Conservation (phyloP, 2,329 filamentous ascomycete genomes). For the Penicillium digitatum region DNA sequence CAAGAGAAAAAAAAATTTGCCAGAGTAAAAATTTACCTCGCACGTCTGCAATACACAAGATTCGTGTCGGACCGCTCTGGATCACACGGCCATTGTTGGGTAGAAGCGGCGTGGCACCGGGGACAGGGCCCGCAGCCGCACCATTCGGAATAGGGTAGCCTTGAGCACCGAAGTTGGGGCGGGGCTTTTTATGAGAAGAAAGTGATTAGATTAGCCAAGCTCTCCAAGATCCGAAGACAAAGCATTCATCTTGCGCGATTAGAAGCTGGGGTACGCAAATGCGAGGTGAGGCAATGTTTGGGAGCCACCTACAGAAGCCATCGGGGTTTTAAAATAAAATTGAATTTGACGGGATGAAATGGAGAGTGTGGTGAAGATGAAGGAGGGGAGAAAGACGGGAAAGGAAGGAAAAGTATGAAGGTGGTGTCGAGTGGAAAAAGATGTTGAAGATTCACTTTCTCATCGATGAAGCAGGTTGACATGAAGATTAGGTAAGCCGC, state of each 20-base stretch:
- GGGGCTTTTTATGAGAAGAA: conserved; percentile 33
- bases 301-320: conserved; percentile 47
- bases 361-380: background rate
- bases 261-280: conserved; percentile 17
- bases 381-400: conserved; percentile 12
- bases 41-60: conserved; percentile 51
- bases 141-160: conserved; percentile 48
- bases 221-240: background rate
- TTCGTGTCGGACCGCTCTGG: conserved; percentile 46
- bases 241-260: conserved; percentile 4
- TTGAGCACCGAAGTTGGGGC: conserved; percentile 43
- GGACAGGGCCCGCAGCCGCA: conserved; percentile 40
- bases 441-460: conserved; percentile 21
- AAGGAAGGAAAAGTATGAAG: conserved; percentile 6
- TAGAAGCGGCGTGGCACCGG: conserved; percentile 47
- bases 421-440: conserved; percentile 17
- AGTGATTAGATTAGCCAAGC: conserved; percentile 21
- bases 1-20: background rate
- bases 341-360: background rate
- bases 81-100: conserved; percentile 50
- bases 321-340: conserved; percentile 25
- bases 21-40: conserved; percentile 40
- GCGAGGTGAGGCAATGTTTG: conserved; percentile 14
- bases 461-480: conserved; percentile 24
- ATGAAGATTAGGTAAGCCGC: conserved; percentile 22